Base-by-base conservation (phyloP, 345 rosid genomes). In the Isatis tinctoria region DNA sequence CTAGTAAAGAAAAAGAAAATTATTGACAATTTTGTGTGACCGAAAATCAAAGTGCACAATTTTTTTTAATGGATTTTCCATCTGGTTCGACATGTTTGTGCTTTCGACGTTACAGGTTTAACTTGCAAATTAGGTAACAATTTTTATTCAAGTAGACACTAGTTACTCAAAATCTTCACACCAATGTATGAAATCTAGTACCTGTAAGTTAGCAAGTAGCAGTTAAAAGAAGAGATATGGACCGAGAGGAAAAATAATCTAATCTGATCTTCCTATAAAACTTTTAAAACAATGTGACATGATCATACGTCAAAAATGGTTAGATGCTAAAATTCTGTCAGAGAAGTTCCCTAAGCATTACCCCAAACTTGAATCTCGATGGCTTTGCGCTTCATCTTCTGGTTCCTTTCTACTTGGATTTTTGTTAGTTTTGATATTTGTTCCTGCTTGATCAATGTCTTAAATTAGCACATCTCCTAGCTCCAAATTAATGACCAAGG, bases 371-470 rank as follows among this genome's bases (percentile, higher is more conserved):
- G 61, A 40, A 41, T 65, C 76, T 71, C 45, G 47, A 65, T 10
- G 76, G 20, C 76, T 37, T 70, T 58, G 32, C 14, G 30, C 68
- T 59, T 65, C 72, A 37, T 65, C 76, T 58, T 10, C 48, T 16
- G 8, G 13, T 65, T 65, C 41, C 41, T 37, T 30, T 77, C 65
- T 32, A 11, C 65, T 69, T 18, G 33, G 33, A 14, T 63, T 30
- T 58, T 45, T 18, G 37, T 53, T 57, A 71, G 59, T 18, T 35
- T 54, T 70, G 37, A 48, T 71, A 57, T 47, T 39, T 49, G 18
- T 32, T 48, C 72, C 80, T 77, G 67, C 45, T 33, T 45, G 17
- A 40, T 11, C 3, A 28, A 22, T 39, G 48, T 30, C 35, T 48
- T 48, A 45, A 6, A 9, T 68, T 22, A 75, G 58, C 33, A 22